Conservation (phyloP, 140 eudicot species). For the Stevia rebaudiana region DNA sequence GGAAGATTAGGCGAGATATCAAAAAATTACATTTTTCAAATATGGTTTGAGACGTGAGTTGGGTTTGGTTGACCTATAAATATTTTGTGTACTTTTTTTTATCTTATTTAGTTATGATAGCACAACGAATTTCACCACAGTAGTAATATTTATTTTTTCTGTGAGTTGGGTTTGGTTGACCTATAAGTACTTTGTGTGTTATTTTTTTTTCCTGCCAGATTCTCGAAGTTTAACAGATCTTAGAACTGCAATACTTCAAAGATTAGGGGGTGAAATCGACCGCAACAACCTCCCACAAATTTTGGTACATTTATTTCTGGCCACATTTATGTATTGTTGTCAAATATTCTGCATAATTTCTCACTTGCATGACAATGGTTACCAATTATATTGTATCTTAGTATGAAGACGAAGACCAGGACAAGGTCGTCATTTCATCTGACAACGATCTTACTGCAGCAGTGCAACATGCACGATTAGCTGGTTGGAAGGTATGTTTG, state of each 20-base stretch:
- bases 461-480: conserved; percentile 72
- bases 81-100: neutral
- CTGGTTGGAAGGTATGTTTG: conserved; percentile 82
- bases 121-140: neutral
- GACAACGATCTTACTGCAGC: conserved; percentile 88
- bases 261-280: conserved; percentile 86
- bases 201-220: conserved; percentile 39
- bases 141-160: no score
- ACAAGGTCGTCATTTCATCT: conserved; percentile 67
- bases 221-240: conserved; percentile 72
- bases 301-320: conserved; percentile 44
- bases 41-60: neutral
- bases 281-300: conserved; percentile 82
- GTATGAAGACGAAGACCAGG: conserved; percentile 94
- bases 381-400: conserved; percentile 13
- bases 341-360: neutral
- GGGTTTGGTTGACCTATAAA: neutral
- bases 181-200: neutral
- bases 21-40: neutral
- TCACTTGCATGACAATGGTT: neutral
- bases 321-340: conserved; percentile 11
- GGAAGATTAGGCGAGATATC: neutral
- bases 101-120: neutral
- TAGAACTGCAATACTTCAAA: conserved; percentile 76
- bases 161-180: neutral